Evolutionary conservation across 202 grass and related monocot genomes (phyloP), one percentile per base, ranked within the genome.

Genomic region (Bolboschoenoplectus hybrid): DNA sequence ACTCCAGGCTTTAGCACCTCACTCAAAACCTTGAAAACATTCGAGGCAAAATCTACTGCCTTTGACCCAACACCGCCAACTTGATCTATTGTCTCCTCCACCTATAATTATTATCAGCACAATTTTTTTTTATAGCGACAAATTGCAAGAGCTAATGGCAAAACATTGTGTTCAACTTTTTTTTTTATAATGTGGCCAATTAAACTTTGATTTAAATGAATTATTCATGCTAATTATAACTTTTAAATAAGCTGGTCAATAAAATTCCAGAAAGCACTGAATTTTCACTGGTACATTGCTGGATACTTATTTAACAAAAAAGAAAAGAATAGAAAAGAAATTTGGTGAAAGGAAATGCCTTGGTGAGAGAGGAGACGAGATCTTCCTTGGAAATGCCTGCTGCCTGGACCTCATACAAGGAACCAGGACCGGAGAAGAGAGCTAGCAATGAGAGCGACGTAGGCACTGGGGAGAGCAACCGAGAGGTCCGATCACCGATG

Each of bases 301-400:
- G 26, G 26, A 26, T 26, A 26, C 26, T 26, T 26, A 0, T 26
- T 26, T 26, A 26, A 0, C 26, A 26, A 26, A 26, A 26, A 0
- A 26, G 26, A 26, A 26, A 26, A 26, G 26, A 26, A 26, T 0
- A 26, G 26, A 26, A 58, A 41, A 10, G 7, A 5, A 35, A 41
- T 0, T n/a, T 58, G 17, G 36, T 17, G n/a, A 49, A 39, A 67
- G 5, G 2, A 7, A 63, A 70, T 89, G 92, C 96, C 93, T 91
- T 96, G 85, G 74, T 89, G 40, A 98, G 72, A 47, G 93, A 96
- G 1, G 82, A 80, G 82, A 92, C 38, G 82, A 96, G 91, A 56
- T 90, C 93, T 50, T 96, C 93, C 85, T 94, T 98, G 67, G 91
- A 92, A 6, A 98, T 83, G 62, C 87, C 75, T 14, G 81, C 90